These are phyloP conservation scores for Microcyclospora tardicrescens DNA, from an alignment of 2,329 filamentous ascomycete species.

Conservation along the genomic window DNA sequence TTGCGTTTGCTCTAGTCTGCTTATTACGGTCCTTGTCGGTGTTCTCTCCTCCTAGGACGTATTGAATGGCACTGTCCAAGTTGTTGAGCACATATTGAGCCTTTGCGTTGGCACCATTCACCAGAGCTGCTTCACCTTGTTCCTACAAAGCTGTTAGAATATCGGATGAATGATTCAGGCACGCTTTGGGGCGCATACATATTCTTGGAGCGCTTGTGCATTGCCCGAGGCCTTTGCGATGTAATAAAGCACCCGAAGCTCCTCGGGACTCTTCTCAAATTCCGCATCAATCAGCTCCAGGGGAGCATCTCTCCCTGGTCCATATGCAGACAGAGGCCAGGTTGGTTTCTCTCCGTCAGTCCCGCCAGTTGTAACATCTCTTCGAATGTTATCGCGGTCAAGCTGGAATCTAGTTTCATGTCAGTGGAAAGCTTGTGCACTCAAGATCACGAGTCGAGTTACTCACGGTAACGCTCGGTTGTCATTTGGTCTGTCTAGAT, in stretches of 20 bases:
- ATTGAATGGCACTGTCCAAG: constrained; percentile 58
- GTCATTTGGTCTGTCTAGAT: no score
- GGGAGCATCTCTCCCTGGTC: constrained; percentile 62
- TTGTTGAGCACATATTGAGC: constrained; percentile 59
- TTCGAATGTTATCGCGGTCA: constrained; percentile 43
- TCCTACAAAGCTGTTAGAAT: constrained; percentile 2
- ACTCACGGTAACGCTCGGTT: no score
- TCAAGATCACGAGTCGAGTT: no score
- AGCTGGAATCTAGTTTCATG: constrained; percentile 36
- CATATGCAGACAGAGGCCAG: constrained; percentile 83
- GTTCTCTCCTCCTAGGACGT: constrained; percentile 51
- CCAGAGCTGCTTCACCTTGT: constrained; percentile 8
- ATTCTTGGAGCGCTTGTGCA: constrained; percentile 32
- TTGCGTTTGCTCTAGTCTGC: constrained; percentile 4
- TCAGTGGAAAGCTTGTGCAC: no score
- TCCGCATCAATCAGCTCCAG: constrained; percentile 73
- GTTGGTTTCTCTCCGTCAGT: constrained; percentile 56
- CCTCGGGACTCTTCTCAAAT: constrained; percentile 79
- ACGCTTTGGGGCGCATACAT: constrained; percentile 30
- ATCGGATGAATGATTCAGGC: constrained; percentile 1
- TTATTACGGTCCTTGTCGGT: constrained; percentile 56
- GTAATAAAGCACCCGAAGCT: constrained; percentile 64
- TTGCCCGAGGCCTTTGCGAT: constrained; percentile 48
- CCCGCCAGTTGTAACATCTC: constrained; percentile 34
- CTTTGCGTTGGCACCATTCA: constrained; percentile 12